A percentile compares a stretch with the other conserved stretches of the same genome.
phyloP scores from a whole-genome alignment of 192 early-diverging fungal species.

The Backusella mclennaniae region DNA sequence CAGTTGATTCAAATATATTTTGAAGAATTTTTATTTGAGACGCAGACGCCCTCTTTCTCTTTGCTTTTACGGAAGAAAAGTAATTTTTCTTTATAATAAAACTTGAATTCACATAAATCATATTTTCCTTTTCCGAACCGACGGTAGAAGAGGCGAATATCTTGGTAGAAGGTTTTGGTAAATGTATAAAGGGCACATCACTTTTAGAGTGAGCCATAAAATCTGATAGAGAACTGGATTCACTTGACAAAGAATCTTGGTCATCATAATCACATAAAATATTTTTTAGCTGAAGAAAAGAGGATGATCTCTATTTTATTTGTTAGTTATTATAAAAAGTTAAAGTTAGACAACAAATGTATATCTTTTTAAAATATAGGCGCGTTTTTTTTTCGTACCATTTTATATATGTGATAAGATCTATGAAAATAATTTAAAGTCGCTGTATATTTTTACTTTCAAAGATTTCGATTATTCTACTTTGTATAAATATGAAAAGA shows the following conservation, averaged over 20 bases:
- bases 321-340: not conserved
- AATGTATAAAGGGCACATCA: not conserved
- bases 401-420: not conserved
- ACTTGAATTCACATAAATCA: not conserved
- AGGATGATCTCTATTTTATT: not conserved
- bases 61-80: not conserved
- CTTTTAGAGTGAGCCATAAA: not conserved
- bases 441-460: not conserved
- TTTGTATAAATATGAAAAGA: not conserved
- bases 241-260: not conserved
- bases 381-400: not conserved
- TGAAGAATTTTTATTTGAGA: not conserved
- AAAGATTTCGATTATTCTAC: not conserved
- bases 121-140: not conserved
- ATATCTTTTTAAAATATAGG: no score
- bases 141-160: not conserved
- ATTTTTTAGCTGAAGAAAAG: conserved; percentile 2
- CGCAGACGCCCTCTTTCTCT: not conserved
- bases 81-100: not conserved
- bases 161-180: not conserved
- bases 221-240: not conserved
- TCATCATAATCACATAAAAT: not conserved
- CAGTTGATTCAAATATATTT: conserved; percentile 7
- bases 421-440: not conserved
- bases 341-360: no score